A percentile compares a stretch with the other conserved stretches of the same genome.
phyloP scores from a whole-genome alignment of 495 filamentous ascomycete genomes.

The Apiosordaria backusii region DNA sequence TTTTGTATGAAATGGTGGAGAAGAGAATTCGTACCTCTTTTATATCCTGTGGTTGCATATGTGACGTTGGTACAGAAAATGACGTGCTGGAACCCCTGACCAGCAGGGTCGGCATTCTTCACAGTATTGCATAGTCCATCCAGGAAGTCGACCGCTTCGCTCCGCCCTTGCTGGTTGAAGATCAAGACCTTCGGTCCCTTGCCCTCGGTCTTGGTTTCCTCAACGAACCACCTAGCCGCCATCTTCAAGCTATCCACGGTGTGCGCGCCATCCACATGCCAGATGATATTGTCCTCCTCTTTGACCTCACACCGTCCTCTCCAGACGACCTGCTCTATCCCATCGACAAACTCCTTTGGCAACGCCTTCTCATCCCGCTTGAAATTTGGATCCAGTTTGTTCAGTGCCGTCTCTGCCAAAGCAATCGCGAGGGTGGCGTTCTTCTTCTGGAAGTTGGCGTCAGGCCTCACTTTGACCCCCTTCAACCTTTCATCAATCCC shows the following conservation, averaged over 20 bases:
- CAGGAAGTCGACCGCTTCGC: conserved; percentile 58
- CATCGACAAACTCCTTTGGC: conserved; percentile 60
- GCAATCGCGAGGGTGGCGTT: conserved; percentile 84
- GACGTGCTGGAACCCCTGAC: conserved; percentile 54
- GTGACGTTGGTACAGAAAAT: conserved; percentile 91
- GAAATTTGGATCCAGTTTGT: conserved; percentile 39
- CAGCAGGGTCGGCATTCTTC: background rate
- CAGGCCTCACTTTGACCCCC: conserved; percentile 66
- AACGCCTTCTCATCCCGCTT: conserved; percentile 35
- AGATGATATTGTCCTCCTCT: conserved; percentile 49
- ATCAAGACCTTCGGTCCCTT: conserved; percentile 54
- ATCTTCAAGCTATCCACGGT: conserved; percentile 75
- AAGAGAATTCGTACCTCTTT: conserved; percentile 35
- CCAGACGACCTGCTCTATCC: conserved; percentile 61
- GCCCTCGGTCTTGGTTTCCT: conserved; percentile 29
- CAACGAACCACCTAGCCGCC: conserved; percentile 69
- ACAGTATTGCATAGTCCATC: conserved; percentile 40
- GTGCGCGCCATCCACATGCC: conserved; percentile 90
- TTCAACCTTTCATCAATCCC: conserved; percentile 59
- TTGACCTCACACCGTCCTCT: conserved; percentile 71
- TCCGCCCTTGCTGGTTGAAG: conserved; percentile 90
- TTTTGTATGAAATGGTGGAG: conserved; percentile 18
- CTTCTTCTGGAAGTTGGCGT: conserved; percentile 76
- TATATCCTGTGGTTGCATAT: conserved; percentile 65
- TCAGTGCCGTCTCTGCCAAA: conserved; percentile 60